Base-by-base conservation (phyloP, 768 basidiomycete species). In the Rubroboletus satanas region DNA sequence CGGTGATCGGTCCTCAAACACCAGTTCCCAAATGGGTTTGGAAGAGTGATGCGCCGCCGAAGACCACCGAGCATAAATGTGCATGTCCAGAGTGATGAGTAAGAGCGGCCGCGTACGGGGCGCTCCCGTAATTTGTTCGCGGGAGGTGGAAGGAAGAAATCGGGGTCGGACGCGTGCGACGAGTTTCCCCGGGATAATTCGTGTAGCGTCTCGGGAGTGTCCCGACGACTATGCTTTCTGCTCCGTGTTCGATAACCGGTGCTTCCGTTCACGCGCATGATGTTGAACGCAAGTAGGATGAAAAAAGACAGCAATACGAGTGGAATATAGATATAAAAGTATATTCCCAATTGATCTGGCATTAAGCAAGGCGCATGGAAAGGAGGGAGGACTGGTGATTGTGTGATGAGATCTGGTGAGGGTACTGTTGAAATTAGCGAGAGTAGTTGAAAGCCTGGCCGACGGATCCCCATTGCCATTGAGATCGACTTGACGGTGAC, bases 401-500 rank as follows among this genome's bases (percentile, higher is more conserved):
- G 74, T 4, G 71, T 75, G 32, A 74, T 55, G 41, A 44, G 62
- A 36, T 65, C 66, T 21, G 59, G 55, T 4, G 60, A 61, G 48
- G 66, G 65, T 39, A 62, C 51, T 60, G 71, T 23, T 78, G 77
- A 44, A 74, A 46, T 76, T 23, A 98, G 80, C 2, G 93, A 90
- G 42, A 98, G 79, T 18, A 98, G 80, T 62, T 96, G 92, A 72
- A 94, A 93, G 39, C 93, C 96, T 7, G 96, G 94, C 29, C 77
- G 77, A 42, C 79, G 78, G 49, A 98, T 81, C 32, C 90, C 91
- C 84, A 93, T 90, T 4, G 87, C 88, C 78, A 94, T 91, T 12
- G 92, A 93, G 63, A 97, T 77, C 2, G 92, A 87, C 69, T 93
- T 97, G 64, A 98, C 82, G 0, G 92, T 90, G 18, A 95, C 79